These are phyloP conservation scores for Perkinsus olseni DNA, from an alignment of 169 alveolate genomes.

Conservation along the genomic window DNA sequence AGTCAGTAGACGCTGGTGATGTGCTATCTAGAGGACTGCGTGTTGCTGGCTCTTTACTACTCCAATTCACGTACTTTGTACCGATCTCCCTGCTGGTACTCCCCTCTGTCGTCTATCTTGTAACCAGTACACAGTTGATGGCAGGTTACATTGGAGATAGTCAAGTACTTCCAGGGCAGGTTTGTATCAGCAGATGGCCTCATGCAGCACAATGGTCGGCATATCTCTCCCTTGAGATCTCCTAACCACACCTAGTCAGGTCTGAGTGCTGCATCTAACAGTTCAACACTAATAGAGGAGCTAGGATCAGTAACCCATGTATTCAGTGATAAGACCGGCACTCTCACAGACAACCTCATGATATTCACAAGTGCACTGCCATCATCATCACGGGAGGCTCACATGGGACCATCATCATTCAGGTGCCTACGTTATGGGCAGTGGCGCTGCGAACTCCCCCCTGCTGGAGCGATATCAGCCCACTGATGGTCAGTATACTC, in stretches of 20 bases:
- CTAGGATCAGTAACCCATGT: slow-evolving; percentile 91
- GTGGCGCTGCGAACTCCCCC: not conserved
- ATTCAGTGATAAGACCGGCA: slow-evolving; percentile 96
- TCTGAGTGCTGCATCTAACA: slow-evolving; percentile 51
- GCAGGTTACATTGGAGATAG: slow-evolving; percentile 46
- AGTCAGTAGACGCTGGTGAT: too few species aligned
- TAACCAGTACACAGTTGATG: too few species aligned
- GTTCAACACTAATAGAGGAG: slow-evolving; percentile 80
- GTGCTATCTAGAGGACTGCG: slow-evolving; percentile 13
- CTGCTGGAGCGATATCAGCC: not conserved
- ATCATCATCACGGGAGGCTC: not conserved
- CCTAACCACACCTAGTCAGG: slow-evolving; percentile 52
- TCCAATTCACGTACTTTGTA: slow-evolving; percentile 65
- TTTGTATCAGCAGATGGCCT: slow-evolving; percentile 52
- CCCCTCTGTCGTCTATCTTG: too few species aligned
- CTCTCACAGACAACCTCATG: slow-evolving; percentile 93
- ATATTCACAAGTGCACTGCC: slow-evolving; percentile 60
- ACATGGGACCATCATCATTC: not conserved
- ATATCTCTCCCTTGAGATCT: too few species aligned
- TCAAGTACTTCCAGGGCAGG: slow-evolving; percentile 53
- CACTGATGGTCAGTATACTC: not conserved
- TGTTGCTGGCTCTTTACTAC: slow-evolving; percentile 62
- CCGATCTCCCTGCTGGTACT: slow-evolving; percentile 68
- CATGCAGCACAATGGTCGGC: slow-evolving; percentile 19
- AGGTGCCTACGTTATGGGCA: not conserved